phyloP scores from a whole-genome alignment of 139 green algal genomes.

The Zygnema circumcarinatum region DNA sequence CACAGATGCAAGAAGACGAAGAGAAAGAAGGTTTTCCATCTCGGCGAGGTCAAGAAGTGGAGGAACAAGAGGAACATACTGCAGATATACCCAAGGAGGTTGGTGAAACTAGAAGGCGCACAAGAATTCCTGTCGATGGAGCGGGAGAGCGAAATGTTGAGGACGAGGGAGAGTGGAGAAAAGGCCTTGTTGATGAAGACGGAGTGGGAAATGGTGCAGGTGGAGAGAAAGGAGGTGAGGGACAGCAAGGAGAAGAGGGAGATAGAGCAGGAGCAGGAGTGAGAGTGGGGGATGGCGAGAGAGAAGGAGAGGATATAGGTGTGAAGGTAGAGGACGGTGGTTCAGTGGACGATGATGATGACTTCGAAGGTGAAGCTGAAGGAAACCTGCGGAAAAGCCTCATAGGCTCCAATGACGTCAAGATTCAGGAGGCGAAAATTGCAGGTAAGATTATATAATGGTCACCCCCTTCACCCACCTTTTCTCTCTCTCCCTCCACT shows the following conservation, averaged over 20 bases:
- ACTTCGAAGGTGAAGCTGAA: background rate
- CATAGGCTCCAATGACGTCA: background rate
- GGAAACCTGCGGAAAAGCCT: background rate
- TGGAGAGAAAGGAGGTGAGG: background rate
- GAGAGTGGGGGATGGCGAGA: background rate
- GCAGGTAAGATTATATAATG: background rate
- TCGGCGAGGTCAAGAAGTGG: too few relatives aligned
- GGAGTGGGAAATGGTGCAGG: background rate
- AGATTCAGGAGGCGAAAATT: background rate
- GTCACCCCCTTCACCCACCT: too few relatives aligned
- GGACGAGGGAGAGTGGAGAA: background rate
- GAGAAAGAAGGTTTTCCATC: background rate
- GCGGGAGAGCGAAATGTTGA: background rate
- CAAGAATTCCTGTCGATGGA: background rate
- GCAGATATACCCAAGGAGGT: background rate
- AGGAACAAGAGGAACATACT: background rate
- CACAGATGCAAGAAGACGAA: background rate
- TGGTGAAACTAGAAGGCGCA: background rate
- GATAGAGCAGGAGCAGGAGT: background rate
- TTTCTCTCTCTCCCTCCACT: too few relatives aligned
- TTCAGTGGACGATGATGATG: too few relatives aligned
- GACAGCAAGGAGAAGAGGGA: background rate
- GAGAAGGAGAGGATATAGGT: background rate
- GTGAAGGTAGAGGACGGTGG: background rate
- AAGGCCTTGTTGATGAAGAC: background rate